Evolutionary conservation across 805 yeast species (phyloP).

Genomic region (Starmera quercuum): DNA sequence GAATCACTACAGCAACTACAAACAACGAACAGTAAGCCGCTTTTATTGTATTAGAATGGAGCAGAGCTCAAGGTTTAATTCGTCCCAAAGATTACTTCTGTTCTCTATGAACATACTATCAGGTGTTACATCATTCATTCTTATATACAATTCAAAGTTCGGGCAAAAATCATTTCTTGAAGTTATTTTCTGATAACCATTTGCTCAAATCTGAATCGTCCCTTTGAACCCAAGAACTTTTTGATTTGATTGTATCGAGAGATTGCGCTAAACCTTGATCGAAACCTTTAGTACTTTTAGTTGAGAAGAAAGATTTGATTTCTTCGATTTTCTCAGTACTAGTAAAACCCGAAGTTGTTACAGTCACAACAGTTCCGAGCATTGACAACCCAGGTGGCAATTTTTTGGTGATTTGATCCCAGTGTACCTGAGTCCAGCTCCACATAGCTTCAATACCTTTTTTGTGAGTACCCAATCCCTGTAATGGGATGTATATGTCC

Average conservation of each 20-base stretch:
- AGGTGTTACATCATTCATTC: too few relatives aligned
- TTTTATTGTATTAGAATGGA: too few relatives aligned
- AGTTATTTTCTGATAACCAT: conserved; percentile 38
- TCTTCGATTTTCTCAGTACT: conserved; percentile 43
- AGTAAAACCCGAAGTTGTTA: conserved; percentile 57
- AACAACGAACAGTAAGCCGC: too few relatives aligned
- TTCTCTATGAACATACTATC: too few relatives aligned
- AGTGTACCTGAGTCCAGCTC: conserved; percentile 65
- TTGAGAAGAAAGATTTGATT: conserved; percentile 43
- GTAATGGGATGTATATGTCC: conserved; percentile 73
- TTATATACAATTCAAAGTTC: too few relatives aligned
- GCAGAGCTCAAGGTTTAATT: too few relatives aligned
- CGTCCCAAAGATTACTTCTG: too few relatives aligned
- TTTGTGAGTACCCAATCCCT: conserved; percentile 55
- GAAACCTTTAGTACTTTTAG: conserved; percentile 52
- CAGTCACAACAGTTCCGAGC: conserved; percentile 66
- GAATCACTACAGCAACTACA: too few relatives aligned
- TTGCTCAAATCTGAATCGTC: conserved; percentile 38
- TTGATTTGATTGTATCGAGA: conserved; percentile 51
- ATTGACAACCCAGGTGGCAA: conserved; percentile 79
- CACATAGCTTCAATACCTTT: conserved; percentile 66
- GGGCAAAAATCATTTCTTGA: conserved; percentile 7
- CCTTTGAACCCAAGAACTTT: conserved; percentile 51
- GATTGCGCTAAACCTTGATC: conserved; percentile 59
- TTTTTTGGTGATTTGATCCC: conserved; percentile 58